phyloP scores from a whole-genome alignment of 2,329 filamentous ascomycete genomes.

The Alternaria panax region DNA sequence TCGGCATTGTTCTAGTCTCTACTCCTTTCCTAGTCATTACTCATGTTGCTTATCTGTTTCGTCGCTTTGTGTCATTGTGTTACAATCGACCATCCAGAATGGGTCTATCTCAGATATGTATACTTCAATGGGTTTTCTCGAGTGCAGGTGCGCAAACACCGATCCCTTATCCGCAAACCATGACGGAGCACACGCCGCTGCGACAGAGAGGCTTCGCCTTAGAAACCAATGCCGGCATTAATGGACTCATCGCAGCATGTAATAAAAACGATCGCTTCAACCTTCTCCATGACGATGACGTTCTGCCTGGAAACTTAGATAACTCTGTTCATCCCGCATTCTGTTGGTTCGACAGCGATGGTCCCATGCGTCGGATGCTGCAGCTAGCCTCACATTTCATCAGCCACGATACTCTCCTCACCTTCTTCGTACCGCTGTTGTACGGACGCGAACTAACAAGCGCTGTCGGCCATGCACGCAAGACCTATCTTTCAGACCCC shows the following conservation, averaged over 20 bases:
- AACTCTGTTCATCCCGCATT: conserved; percentile 44
- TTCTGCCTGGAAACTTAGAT: conserved; percentile 33
- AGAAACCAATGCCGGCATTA: conserved; percentile 16
- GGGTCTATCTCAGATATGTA: conserved; percentile 10
- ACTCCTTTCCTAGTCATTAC: neutral
- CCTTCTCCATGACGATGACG: conserved; percentile 36
- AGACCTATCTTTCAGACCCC: conserved; percentile 35
- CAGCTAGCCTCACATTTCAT: conserved; percentile 46
- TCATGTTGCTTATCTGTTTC: conserved; percentile 5
- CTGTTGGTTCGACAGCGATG: conserved; percentile 21
- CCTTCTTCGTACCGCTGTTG: conserved; percentile 42
- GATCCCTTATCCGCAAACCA: conserved; percentile 1
- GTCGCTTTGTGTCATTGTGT: conserved; percentile 24
- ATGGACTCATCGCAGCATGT: conserved; percentile 28
- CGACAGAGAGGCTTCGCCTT: conserved; percentile 9
- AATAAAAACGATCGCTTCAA: conserved; percentile 43
- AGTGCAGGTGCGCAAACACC: neutral
- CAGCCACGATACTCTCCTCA: conserved; percentile 34
- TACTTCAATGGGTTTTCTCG: neutral
- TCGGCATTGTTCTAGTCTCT: conserved; percentile 15
- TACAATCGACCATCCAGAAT: conserved; percentile 12
- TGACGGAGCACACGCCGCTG: conserved; percentile 7
- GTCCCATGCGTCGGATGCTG: conserved; percentile 32
- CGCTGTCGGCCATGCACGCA: conserved; percentile 7
- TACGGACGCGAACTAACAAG: conserved; percentile 31